phyloP scores from a whole-genome alignment of 306 rosid species.

The Arachis hypogaea region DNA sequence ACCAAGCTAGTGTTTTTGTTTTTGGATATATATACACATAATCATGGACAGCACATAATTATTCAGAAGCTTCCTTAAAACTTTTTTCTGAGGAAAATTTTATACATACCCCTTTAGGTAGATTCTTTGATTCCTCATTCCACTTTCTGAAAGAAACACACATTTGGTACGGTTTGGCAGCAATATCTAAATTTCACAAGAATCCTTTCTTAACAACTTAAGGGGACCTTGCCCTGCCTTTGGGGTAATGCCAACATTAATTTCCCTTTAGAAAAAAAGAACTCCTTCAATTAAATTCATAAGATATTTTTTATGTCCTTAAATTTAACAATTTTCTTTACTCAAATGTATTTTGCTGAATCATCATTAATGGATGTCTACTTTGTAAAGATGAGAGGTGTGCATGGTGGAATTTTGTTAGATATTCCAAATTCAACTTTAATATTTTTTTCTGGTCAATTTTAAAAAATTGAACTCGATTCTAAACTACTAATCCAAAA shows the following conservation, averaged over 20 bases:
- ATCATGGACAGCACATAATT: constrained; percentile 10
- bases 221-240: constrained; percentile 19
- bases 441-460: too few relatives aligned
- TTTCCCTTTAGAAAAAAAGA: too few relatives aligned
- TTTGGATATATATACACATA: constrained; percentile 26
- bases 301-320: too few relatives aligned
- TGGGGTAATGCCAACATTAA: background rate
- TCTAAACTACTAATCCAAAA: too few relatives aligned
- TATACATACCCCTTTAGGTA: constrained; percentile 22
- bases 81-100: constrained; percentile 20
- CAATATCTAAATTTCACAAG: constrained; percentile 23
- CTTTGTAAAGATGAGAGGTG: too few relatives aligned
- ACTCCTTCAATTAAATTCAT: too few relatives aligned
- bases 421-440: too few relatives aligned
- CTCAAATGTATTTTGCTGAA: too few relatives aligned
- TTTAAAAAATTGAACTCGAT: too few relatives aligned
- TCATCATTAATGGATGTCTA: too few relatives aligned
- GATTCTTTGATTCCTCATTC: constrained; percentile 32
- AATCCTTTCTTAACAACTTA: background rate
- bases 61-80: constrained; percentile 19
- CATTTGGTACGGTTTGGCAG: background rate
- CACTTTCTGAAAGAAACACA: constrained; percentile 19
- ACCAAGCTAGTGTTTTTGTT: background rate
- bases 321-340: too few relatives aligned
- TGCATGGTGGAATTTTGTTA: too few relatives aligned